These are phyloP conservation scores for Spinacia oleracea DNA, from an alignment of 179 eudicot genomes.

Conservation along the genomic window DNA sequence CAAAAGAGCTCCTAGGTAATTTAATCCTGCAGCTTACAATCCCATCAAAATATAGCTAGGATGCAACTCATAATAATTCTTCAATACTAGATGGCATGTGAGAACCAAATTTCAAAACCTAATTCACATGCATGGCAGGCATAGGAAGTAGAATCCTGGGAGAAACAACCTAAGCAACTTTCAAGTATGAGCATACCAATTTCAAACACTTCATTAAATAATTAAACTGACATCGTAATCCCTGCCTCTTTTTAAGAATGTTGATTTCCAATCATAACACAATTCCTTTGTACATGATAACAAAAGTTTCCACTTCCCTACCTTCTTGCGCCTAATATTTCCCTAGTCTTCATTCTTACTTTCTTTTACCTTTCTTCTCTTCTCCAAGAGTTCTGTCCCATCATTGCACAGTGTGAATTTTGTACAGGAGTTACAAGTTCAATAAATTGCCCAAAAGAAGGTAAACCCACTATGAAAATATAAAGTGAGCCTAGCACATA, in stretches of 20 bases:
- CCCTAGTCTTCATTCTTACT: neutral
- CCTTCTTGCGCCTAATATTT: neutral
- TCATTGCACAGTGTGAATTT: neutral
- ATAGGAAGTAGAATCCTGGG: neutral
- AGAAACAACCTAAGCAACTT: neutral
- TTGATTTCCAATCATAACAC: neutral
- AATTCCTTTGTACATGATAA: neutral
- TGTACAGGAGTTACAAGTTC: neutral
- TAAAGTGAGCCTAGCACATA: neutral
- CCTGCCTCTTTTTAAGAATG: neutral
- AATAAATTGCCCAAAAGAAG: neutral
- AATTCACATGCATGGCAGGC: neutral
- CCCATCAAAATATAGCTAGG: neutral
- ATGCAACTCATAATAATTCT: neutral
- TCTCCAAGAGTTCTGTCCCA: neutral
- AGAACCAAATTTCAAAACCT: neutral
- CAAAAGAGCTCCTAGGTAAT: neutral
- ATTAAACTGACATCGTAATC: neutral
- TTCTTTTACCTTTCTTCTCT: neutral
- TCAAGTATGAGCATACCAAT: neutral
- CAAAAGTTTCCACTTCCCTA: neutral
- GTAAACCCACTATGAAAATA: neutral
- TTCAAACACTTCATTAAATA: neutral
- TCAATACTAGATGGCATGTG: neutral
- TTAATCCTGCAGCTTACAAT: neutral